phyloP scores from a whole-genome alignment of 2,329 filamentous ascomycete genomes.

The Botrytis pseudocinerea region DNA sequence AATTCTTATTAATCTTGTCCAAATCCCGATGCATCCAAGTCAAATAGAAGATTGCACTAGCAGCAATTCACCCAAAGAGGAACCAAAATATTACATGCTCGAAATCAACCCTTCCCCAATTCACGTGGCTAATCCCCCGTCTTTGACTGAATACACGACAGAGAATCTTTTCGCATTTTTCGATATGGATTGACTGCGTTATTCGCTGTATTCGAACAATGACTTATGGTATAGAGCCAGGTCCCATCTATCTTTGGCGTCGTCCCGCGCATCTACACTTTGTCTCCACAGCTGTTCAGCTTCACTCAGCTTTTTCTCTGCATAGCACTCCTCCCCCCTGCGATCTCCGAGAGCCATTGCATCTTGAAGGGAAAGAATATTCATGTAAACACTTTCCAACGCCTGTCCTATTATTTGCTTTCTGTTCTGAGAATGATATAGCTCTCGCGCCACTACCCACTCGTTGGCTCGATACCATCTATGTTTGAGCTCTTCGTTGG shows the following conservation, averaged over 20 bases:
- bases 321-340: neutral
- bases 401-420: neutral
- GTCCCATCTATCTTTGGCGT: neutral
- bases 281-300: neutral
- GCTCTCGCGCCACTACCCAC: neutral
- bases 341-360: rapidly evolving
- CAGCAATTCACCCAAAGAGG: neutral
- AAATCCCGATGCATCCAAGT: neutral
- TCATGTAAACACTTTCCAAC: neutral
- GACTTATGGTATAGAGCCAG: neutral
- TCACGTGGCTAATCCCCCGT: neutral
- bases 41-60: neutral
- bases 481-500: neutral
- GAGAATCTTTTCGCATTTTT: neutral
- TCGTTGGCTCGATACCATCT: neutral
- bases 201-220: neutral
- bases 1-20: neutral
- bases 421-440: neutral
- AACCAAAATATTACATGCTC: neutral
- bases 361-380: neutral
- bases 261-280: neutral
- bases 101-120: neutral
- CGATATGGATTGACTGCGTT: neutral
- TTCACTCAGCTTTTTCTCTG: neutral
- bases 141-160: neutral